Conservation (phyloP, 75 land plant genomes). For the Azolla pinnata region DNA sequence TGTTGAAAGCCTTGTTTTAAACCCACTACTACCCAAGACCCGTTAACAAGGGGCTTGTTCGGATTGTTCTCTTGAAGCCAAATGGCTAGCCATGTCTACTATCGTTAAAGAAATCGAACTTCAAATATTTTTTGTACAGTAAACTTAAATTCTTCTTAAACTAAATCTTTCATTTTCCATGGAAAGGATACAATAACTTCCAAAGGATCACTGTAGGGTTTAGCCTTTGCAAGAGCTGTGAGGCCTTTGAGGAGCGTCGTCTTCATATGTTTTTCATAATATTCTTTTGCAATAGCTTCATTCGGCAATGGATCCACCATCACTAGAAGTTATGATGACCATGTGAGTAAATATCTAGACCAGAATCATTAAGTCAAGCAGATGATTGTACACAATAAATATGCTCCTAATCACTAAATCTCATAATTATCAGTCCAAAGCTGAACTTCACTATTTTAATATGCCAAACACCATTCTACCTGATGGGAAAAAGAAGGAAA, state of each 20-base stretch:
- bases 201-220: conserved; percentile 20
- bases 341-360: too few relatives aligned
- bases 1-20: background rate
- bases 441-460: too few relatives aligned
- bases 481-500: conserved; percentile 30
- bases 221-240: conserved; percentile 26
- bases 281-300: conserved; percentile 6
- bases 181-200: conserved; percentile 30
- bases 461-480: too few relatives aligned
- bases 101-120: too few relatives aligned
- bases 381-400: too few relatives aligned
- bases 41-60: conserved; percentile 17
- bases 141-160: too few relatives aligned
- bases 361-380: too few relatives aligned
- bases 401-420: too few relatives aligned
- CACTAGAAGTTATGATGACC: too few relatives aligned
- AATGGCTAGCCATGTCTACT: conserved; percentile 26
- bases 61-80: conserved; percentile 31
- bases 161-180: too few relatives aligned
- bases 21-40: background rate
- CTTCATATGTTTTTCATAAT: conserved; percentile 22
- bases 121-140: too few relatives aligned
- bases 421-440: too few relatives aligned
- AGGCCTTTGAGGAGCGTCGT: conserved; percentile 22
- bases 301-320: conserved; percentile 22